Conservation (phyloP, 2,329 filamentous ascomycete species). For the Passalora sequoiae region DNA sequence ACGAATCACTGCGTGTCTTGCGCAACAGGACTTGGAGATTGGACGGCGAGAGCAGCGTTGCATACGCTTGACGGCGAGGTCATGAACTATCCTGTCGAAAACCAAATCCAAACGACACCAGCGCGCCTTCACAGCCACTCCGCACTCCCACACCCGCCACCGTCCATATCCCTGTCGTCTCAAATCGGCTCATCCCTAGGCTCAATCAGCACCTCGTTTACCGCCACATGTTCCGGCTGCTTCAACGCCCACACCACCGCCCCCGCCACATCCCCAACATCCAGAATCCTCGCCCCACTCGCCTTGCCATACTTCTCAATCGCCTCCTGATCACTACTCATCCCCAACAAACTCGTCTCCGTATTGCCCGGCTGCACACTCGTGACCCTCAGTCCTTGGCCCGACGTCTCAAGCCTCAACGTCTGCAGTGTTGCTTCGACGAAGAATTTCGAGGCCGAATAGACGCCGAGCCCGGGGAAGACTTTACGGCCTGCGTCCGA, state of each 20-base stretch:
- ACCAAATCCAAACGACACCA: no score
- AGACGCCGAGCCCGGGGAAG: slow-evolving; percentile 75
- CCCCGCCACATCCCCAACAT: slow-evolving; percentile 65
- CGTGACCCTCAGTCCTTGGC: slow-evolving; percentile 67
- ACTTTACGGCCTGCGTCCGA: slow-evolving; percentile 78
- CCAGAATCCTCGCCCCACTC: slow-evolving; percentile 68
- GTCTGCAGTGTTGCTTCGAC: slow-evolving; percentile 75
- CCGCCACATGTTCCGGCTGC: slow-evolving; percentile 69
- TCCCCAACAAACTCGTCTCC: slow-evolving; percentile 64
- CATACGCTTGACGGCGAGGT: no score
- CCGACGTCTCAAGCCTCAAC: slow-evolving; percentile 69
- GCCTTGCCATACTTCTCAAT: slow-evolving; percentile 74
- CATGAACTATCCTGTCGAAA: no score
- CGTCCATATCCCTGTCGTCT: no score
- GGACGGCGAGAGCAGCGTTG: no score
- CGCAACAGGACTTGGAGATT: no score
- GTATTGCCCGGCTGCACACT: slow-evolving; percentile 73
- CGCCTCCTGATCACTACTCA: slow-evolving; percentile 71
- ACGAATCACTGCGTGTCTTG: no score
- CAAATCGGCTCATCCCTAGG: slow-evolving; percentile 70
- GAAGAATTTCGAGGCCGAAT: slow-evolving; percentile 80
- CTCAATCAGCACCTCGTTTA: slow-evolving; percentile 77
- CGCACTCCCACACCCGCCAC: no score
- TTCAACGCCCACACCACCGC: slow-evolving; percentile 69
- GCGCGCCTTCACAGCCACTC: no score